A percentile compares a stretch with the other conserved stretches of the same genome.
These are phyloP conservation scores for Drechslera avenae DNA, from an alignment of 2,329 filamentous ascomycete genomes.

Conservation along the genomic window DNA sequence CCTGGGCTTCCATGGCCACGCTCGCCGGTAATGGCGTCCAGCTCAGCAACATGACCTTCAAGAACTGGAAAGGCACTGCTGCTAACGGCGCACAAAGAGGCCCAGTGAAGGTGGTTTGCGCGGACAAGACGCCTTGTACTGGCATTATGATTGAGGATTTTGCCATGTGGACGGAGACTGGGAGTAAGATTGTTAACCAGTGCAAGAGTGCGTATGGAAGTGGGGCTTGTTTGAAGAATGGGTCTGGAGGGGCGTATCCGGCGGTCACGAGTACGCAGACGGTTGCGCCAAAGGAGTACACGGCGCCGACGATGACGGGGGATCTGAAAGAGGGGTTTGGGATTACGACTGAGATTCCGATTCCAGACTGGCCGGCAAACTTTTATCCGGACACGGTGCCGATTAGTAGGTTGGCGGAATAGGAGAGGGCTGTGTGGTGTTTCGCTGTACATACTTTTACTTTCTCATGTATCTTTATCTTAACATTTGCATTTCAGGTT, in stretches of 20 bases:
- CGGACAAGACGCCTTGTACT: slow-evolving; percentile 58
- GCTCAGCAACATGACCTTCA: slow-evolving; percentile 59
- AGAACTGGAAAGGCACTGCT: slow-evolving; percentile 62
- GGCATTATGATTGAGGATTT: slow-evolving; percentile 59
- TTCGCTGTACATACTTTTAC: too few relatives aligned
- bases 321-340: slow-evolving; percentile 39
- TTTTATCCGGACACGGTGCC: slow-evolving; percentile 49
- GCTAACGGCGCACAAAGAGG: slow-evolving; percentile 57
- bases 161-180: slow-evolving; percentile 59
- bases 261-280: slow-evolving; percentile 44
- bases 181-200: slow-evolving; percentile 49
- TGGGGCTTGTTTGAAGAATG: slow-evolving; percentile 54
- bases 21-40: slow-evolving; percentile 58
- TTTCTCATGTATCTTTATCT: too few relatives aligned
- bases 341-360: slow-evolving; percentile 46
- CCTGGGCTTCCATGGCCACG: slow-evolving; percentile 55
- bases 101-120: slow-evolving; percentile 60
- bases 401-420: slow-evolving; percentile 36
- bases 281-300: slow-evolving; percentile 46
- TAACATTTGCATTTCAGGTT: too few relatives aligned
- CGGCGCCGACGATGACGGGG: slow-evolving; percentile 46
- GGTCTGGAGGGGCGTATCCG: slow-evolving; percentile 35
- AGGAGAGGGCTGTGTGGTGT: neutral
- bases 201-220: slow-evolving; percentile 58
- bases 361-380: slow-evolving; percentile 49